Evolutionary conservation across 2,329 filamentous ascomycete species (phyloP).

Genomic region (Tolypocladium sp.): DNA sequence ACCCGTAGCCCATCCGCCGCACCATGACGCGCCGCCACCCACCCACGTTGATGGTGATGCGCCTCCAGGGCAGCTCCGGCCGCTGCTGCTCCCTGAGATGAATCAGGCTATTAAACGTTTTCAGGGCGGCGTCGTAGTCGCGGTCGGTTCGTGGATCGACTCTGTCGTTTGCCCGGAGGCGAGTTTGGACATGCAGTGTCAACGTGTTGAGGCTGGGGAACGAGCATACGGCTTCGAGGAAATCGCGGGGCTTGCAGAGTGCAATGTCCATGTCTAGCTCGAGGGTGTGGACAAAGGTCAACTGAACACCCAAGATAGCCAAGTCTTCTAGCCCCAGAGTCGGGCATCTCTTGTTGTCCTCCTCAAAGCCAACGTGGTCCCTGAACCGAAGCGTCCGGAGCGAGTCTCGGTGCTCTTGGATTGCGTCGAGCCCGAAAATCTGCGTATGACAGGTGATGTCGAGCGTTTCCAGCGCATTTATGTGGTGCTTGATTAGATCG

Average conservation of each 20-base stretch:
- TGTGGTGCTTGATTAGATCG: constrained; percentile 25
- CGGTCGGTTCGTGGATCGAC: constrained; percentile 18
- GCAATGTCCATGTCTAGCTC: constrained; percentile 38
- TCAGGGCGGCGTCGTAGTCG: constrained; percentile 26
- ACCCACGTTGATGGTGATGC: constrained; percentile 36
- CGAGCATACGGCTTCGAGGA: constrained; percentile 26
- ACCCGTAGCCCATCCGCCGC: constrained; percentile 28
- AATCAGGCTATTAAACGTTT: constrained; percentile 23
- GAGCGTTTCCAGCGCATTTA: constrained; percentile 26
- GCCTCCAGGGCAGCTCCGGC: constrained; percentile 21
- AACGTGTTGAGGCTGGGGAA: constrained; percentile 31
- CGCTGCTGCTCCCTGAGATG: constrained; percentile 13
- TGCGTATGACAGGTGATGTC: constrained; percentile 31
- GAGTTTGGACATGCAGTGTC: constrained; percentile 35
- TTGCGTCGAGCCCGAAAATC: constrained; percentile 28
- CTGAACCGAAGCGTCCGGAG: constrained; percentile 31
- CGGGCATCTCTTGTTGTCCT: constrained; percentile 31
- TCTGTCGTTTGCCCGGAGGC: constrained; percentile 22
- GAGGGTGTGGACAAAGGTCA: constrained; percentile 26
- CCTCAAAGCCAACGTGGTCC: constrained; percentile 35
- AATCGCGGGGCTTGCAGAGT: constrained; percentile 22
- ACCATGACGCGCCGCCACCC: constrained; percentile 37
- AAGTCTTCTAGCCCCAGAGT: constrained; percentile 27
- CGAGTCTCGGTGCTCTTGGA: constrained; percentile 26
- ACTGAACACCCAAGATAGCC: constrained; percentile 17